These are phyloP conservation scores for Phytophthora citricola DNA, from an alignment of 352 stramenopile species.

Conservation along the genomic window DNA sequence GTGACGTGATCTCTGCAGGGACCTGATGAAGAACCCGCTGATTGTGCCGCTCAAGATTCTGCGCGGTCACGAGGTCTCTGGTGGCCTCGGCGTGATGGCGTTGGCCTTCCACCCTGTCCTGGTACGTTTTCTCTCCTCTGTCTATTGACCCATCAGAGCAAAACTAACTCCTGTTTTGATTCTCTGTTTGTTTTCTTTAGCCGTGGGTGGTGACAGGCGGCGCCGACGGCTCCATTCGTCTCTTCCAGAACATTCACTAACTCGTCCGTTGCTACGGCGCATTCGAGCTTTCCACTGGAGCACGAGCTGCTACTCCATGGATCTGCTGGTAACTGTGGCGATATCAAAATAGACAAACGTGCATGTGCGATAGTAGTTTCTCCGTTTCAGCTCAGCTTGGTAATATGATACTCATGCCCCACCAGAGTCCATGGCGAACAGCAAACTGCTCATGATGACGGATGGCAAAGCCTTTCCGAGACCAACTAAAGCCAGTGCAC, in stretches of 20 bases:
- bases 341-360: slow-evolving; percentile 39
- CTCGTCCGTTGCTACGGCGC: slow-evolving; percentile 14
- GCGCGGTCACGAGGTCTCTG: slow-evolving; percentile 92
- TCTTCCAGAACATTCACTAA: slow-evolving; percentile 98
- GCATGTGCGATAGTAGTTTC: slow-evolving; percentile 22
- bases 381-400: background rate
- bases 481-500: slow-evolving; percentile 18
- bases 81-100: slow-evolving; percentile 95
- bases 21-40: slow-evolving; percentile 99
- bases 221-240: slow-evolving; percentile 94
- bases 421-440: slow-evolving; percentile 9
- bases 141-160: too few species aligned
- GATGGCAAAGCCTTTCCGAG: slow-evolving; percentile 20
- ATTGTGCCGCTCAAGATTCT: slow-evolving; percentile 99
- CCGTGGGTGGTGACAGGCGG: slow-evolving; percentile 95
- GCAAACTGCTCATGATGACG: slow-evolving; percentile 25
- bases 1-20: slow-evolving; percentile 53
- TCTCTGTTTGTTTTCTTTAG: slow-evolving; percentile 35
- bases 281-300: slow-evolving; percentile 8
- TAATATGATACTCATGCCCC: background rate
- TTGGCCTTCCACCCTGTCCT: slow-evolving; percentile 98
- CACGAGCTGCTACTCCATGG: background rate
- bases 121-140: slow-evolving; percentile 52
- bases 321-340: too few species aligned
- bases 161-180: slow-evolving; percentile 8